These are phyloP conservation scores for Boletus tylopilopsis DNA, from an alignment of 768 basidiomycete genomes.

Conservation along the genomic window DNA sequence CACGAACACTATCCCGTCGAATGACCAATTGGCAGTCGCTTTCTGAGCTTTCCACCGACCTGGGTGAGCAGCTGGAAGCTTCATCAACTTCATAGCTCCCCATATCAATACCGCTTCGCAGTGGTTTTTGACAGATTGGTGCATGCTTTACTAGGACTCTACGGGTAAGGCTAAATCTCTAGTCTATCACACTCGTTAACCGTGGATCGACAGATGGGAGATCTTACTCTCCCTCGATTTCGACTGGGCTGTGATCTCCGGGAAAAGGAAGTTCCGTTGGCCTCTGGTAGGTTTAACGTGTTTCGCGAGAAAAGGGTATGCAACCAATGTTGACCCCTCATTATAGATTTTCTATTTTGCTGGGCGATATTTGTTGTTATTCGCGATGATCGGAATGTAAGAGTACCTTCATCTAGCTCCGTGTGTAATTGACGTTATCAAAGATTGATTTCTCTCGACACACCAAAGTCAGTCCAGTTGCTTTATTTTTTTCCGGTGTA, in stretches of 20 bases:
- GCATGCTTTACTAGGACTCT: constrained; percentile 43
- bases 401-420: constrained; percentile 3
- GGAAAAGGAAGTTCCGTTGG: constrained; percentile 44
- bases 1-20: neutral
- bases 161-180: constrained; percentile 34
- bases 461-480: constrained; percentile 18
- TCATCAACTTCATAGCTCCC: neutral
- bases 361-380: constrained; percentile 42
- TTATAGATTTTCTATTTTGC: constrained; percentile 43
- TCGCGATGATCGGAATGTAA: constrained; percentile 46
- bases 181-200: neutral
- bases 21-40: constrained; percentile 44
- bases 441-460: constrained; percentile 36
- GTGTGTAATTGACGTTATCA: neutral
- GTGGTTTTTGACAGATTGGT: constrained; percentile 39
- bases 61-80: constrained; percentile 30
- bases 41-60: constrained; percentile 34
- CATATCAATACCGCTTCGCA: constrained; percentile 12
- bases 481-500: neutral
- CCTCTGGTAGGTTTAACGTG: constrained; percentile 37
- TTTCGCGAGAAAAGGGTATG: neutral
- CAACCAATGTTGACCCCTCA: constrained; percentile 6
- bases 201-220: constrained; percentile 37
- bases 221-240: constrained; percentile 39
- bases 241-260: constrained; percentile 38